phyloP scores from a whole-genome alignment of 1,139 yeast genomes.

The Zygosaccharomyces pseudobailii region DNA sequence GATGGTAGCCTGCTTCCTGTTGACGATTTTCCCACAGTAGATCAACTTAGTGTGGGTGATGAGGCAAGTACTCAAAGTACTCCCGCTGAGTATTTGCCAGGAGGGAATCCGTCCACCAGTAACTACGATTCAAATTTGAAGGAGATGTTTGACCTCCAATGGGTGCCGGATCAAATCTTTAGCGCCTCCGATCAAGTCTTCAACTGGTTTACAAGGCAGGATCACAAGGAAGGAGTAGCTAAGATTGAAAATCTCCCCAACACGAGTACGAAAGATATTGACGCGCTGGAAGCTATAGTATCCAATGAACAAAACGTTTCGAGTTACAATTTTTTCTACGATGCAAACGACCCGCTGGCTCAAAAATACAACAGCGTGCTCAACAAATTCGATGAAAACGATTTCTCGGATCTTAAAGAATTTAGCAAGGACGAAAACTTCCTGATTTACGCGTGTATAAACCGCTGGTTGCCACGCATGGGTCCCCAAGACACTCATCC shows the following conservation, averaged over 20 bases:
- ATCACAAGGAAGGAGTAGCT: background rate
- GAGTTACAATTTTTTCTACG: slow-evolving; percentile 8
- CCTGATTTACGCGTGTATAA: slow-evolving; percentile 36
- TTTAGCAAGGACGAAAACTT: slow-evolving; percentile 24
- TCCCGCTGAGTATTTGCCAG: background rate
- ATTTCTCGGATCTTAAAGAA: slow-evolving; percentile 2
- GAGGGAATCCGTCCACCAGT: background rate
- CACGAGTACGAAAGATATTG: background rate
- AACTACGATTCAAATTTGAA: background rate
- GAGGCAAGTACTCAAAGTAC: background rate
- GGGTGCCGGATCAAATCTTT: slow-evolving; percentile 10
- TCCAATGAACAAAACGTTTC: background rate
- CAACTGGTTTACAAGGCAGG: slow-evolving; percentile 8
- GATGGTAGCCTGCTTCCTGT: background rate
- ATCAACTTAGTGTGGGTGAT: slow-evolving; percentile 2
- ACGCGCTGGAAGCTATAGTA: background rate
- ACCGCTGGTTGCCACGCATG: slow-evolving; percentile 37
- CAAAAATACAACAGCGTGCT: slow-evolving; percentile 9
- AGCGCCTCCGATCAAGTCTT: slow-evolving; percentile 3
- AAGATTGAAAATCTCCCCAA: background rate
- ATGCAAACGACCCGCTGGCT: slow-evolving; percentile 9
- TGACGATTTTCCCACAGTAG: slow-evolving; percentile 6
- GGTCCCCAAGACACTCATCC: slow-evolving; percentile 43
- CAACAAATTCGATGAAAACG: slow-evolving; percentile 8
- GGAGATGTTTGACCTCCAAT: slow-evolving; percentile 11